Base-by-base conservation (phyloP, 2,329 filamentous ascomycete species). In the Colletotrichum tabaci region DNA sequence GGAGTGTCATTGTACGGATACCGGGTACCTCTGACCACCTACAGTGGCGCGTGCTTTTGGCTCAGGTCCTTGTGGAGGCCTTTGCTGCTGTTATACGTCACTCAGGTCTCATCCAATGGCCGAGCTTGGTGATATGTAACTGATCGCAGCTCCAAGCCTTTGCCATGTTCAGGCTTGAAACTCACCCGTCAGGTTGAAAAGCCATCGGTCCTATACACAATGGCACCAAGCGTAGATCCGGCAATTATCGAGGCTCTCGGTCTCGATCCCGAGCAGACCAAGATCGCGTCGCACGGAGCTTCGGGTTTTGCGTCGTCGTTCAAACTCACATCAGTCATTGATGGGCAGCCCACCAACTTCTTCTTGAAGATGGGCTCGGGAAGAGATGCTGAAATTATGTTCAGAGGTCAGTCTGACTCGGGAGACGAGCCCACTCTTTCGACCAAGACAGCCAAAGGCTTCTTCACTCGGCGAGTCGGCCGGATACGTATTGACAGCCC, bases 341-440 rank as follows among this genome's bases (percentile, higher is more conserved):
- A 89, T 75, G 89, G 87, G 40, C 82, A 82, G 53, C 82, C 85
- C 1, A 84, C 83, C 74, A 82, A 84, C 23, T 95, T 88, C 77
- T 96, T 95, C 79, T 88, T 95, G 80, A 95, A 96, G 81, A 93
- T 87, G 0, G 91, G 90, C 0, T 82, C 80, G 5, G 92, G 91
- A 0, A 78, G 82, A 3, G 87, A 88, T 21, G 88, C 92, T 0
- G 87, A 89, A 57, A 74, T 86, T 46, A 95, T 95, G 93, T 95
- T 95, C 77, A 83, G 85, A 81, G 92, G 91, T 91, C 68, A 74
- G 77, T 67, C 47, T 56, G 38, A 16, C 49, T 23, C 7, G 12
- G 5, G 40, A 18, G 44, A 23, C 9, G 46, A 50, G 23, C 18
- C 9, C 44, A 2, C 15, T 21, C 50, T 18, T 85, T 84, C 67